Evolutionary conservation across 305 asterid genomes (phyloP), one percentile per base, ranked within the genome.

Genomic region (Vinca major): DNA sequence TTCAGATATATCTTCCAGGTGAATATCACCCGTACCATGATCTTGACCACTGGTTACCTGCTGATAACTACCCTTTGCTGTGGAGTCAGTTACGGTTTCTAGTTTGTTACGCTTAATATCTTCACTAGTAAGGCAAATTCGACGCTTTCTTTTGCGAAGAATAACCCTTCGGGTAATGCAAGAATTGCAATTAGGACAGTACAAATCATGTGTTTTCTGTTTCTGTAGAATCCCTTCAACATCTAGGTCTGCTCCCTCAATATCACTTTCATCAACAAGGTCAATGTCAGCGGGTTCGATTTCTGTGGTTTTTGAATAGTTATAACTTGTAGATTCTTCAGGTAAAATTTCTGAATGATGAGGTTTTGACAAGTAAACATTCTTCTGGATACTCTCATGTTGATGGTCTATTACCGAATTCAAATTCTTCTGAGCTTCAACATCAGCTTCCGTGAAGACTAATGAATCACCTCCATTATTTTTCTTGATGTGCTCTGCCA

Each of bases 171-270:
- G 76, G 48, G 98, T 92, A 79, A 92, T 88, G 62, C 98, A 89
- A 48, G 96, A 89, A 68, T 88, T 85, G 87, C 98, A 92, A 45
- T 92, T 89, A 17, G 98, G 98, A 81, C 98, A 92, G 69, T 50
- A 92, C 47, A 92, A 68, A 78, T 89, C 97, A 76, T 92, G 98
- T 26, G 97, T 84, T 26, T 77, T 83, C 72, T 92, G 98, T 71
- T 84, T 80, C 73, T 73, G 74, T 41, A 92, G 39, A 50, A 88
- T 90, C 58, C 73, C 82, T 82, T 89, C 98, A 14, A 92, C 86
- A 40, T 86, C 93, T 26, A 71, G 51, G 26, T 84, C 92, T n/a
- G 75, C 60, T 56, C 66, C 78, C 66, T 84, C 90, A 69, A 74
- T 33, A 60, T 80, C 87, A 74, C 79, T 84, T 75, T 72, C 89